phyloP scores from a whole-genome alignment of 257 asterid species.

The Solanum clarkiae region DNA sequence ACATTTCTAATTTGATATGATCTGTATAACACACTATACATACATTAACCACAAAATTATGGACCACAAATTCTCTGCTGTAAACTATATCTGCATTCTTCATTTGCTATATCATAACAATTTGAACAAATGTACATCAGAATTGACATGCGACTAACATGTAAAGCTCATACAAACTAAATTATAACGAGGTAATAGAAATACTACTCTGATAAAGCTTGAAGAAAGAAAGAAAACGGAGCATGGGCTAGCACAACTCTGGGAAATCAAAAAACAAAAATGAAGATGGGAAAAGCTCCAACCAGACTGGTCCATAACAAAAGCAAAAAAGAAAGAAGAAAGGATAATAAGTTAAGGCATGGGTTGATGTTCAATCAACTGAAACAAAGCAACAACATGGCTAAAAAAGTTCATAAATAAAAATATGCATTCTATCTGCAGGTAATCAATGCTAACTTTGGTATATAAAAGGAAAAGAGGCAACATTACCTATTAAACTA shows the following conservation, averaged over 20 bases:
- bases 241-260: background rate
- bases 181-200: background rate
- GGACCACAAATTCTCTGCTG: background rate
- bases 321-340: background rate
- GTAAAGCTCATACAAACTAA: background rate
- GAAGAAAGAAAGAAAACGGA: background rate
- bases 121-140: background rate
- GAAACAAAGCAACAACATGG: background rate
- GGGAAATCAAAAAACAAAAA: background rate
- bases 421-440: background rate
- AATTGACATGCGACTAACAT: background rate
- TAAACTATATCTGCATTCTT: background rate
- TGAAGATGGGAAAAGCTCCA: background rate
- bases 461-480: background rate
- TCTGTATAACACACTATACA: background rate
- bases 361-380: background rate
- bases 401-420: background rate
- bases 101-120: background rate
- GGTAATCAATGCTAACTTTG: background rate
- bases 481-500: constrained; percentile 43
- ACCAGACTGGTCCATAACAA: background rate
- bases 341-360: background rate
- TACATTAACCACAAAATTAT: background rate
- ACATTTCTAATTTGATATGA: background rate
- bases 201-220: background rate